Evolutionary conservation across 257 asterid species (phyloP).

Genomic region (Lycium barbarum): DNA sequence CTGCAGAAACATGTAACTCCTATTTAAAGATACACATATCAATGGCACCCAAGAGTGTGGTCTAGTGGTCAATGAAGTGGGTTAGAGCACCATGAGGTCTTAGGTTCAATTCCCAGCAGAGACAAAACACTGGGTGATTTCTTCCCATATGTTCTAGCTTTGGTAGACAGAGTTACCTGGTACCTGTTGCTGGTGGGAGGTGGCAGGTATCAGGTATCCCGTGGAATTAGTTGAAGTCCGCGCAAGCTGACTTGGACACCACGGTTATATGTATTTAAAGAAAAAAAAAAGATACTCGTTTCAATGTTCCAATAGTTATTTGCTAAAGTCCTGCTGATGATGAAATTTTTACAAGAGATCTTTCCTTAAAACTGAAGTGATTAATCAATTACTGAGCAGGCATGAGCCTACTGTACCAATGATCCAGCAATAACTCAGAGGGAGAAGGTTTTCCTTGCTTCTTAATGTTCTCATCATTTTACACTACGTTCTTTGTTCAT

Average conservation of each 20-base stretch:
- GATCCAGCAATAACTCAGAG: conserved; percentile 5
- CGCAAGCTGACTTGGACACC: no score
- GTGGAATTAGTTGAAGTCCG: no score
- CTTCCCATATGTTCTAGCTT: no score
- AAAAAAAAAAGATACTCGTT: background rate
- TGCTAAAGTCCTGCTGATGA: conserved; percentile 6
- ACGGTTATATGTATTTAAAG: no score
- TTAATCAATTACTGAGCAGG: background rate
- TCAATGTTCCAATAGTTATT: background rate
- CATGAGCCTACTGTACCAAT: background rate
- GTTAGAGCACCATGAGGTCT: no score
- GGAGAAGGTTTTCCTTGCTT: background rate
- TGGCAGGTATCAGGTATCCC: no score
- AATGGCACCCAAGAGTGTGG: background rate
- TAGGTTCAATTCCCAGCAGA: no score
- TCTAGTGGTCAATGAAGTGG: no score
- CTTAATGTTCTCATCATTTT: background rate
- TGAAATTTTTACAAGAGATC: background rate
- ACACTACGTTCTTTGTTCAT: background rate
- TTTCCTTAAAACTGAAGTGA: background rate
- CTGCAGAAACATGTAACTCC: background rate
- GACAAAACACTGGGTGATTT: no score
- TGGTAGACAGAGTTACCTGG: no score
- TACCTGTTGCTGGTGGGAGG: no score
- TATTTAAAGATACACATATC: background rate